Evolutionary conservation across 1,284 basidiomycete genomes (phyloP).

Genomic region (Rhodotorula sp.): DNA sequence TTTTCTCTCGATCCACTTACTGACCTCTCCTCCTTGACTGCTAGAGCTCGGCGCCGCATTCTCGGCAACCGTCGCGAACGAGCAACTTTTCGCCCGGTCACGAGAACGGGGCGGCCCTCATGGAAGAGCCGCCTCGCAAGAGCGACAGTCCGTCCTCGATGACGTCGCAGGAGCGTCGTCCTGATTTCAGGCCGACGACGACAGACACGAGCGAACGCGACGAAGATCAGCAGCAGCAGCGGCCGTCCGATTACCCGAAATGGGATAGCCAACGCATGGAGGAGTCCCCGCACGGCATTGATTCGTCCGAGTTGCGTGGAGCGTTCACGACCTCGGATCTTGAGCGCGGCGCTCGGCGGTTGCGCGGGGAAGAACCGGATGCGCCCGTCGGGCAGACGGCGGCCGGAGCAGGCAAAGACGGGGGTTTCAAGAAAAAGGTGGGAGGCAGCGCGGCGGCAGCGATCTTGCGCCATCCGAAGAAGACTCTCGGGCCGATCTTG

Average conservation of each 20-base stretch:
- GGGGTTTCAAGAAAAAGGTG: background rate
- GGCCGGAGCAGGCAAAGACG: background rate
- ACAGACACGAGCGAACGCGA: background rate
- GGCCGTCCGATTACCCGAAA: background rate
- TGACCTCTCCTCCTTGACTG: background rate
- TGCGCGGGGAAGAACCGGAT: conserved; percentile 9
- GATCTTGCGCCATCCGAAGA: background rate
- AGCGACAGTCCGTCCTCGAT: background rate
- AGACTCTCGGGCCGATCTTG: background rate
- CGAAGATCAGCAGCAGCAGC: background rate
- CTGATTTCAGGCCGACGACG: background rate
- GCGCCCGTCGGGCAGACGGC: background rate
- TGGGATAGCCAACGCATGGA: background rate
- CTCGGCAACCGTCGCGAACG: background rate
- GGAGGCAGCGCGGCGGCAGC: background rate
- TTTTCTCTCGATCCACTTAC: too few relatives aligned
- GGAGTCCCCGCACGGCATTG: background rate
- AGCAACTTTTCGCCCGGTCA: background rate
- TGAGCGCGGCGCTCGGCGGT: conserved; percentile 20
- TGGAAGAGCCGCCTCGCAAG: too few relatives aligned
- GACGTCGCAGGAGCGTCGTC: background rate
- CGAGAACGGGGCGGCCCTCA: background rate
- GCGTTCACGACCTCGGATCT: conserved; percentile 30
- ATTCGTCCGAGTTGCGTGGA: conserved; percentile 13
- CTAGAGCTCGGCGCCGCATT: background rate